Evolutionary conservation across 2,329 filamentous ascomycete genomes (phyloP).

Genomic region (Colletotrichum falcatum): DNA sequence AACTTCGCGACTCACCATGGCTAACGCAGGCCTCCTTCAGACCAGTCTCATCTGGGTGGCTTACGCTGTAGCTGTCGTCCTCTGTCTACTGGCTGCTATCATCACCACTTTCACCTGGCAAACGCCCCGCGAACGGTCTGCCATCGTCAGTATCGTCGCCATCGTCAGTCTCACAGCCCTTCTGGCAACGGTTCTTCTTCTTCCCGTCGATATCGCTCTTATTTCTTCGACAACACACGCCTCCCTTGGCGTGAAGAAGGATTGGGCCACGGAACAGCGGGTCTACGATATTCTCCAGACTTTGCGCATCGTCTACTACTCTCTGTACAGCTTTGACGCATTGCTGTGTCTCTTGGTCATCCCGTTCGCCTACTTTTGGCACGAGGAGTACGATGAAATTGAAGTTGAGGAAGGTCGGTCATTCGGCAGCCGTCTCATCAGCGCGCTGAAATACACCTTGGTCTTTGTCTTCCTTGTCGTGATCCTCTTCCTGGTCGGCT

Average conservation of each 20-base stretch:
- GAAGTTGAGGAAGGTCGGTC: slow-evolving; percentile 84
- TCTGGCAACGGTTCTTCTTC: slow-evolving; percentile 89
- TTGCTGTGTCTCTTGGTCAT: slow-evolving; percentile 89
- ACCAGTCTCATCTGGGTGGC: slow-evolving; percentile 94
- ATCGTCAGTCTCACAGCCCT: slow-evolving; percentile 89
- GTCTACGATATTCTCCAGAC: slow-evolving; percentile 83
- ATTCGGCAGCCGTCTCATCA: slow-evolving; percentile 77
- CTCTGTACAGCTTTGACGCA: slow-evolving; percentile 91
- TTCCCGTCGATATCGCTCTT: slow-evolving; percentile 95
- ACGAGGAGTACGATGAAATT: slow-evolving; percentile 96
- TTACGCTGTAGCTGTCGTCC: slow-evolving; percentile 83
- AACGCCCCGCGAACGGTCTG: slow-evolving; percentile 85
- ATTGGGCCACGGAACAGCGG: slow-evolving; percentile 89
- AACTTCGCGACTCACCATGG: slow-evolving; percentile 46
- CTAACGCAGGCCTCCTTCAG: slow-evolving; percentile 75
- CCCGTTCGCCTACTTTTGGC: slow-evolving; percentile 98
- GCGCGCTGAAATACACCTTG: slow-evolving; percentile 91
- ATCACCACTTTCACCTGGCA: slow-evolving; percentile 95
- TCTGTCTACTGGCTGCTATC: slow-evolving; percentile 81
- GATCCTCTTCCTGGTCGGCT: slow-evolving; percentile 89
- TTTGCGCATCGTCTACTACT: slow-evolving; percentile 91
- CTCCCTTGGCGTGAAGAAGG: slow-evolving; percentile 84
- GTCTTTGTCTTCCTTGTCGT: slow-evolving; percentile 84
- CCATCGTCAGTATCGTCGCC: slow-evolving; percentile 83
- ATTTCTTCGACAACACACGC: slow-evolving; percentile 88